Base-by-base conservation (phyloP, 1,139 yeast species). In the Kurtzmaniella quercitrusa region DNA sequence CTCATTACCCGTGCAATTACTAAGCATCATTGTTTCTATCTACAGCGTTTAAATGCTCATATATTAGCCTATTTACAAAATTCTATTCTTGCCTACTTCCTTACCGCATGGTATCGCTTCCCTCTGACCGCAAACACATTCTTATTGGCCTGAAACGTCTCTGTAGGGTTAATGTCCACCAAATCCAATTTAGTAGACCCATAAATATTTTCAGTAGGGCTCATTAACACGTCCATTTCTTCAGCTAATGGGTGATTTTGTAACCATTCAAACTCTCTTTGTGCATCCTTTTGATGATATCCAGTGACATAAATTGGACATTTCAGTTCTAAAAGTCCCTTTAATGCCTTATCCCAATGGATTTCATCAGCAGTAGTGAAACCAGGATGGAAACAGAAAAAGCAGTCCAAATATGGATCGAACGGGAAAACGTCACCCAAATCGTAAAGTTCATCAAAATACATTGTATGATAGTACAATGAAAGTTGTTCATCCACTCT, bases 361-460 rank as follows among this genome's bases (percentile, higher is more conserved):
- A 79, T 74, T 41, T 86, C 79, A 59, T 89, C 96, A 11, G 89
- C 87, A 16, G 95, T 86, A 23, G 89, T 85, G 62, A 90, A 79
- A 38, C 96, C 96, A 2, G 98, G 98, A 63, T 93, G 98, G 85
- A 91, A 93, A 43, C 88, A 71, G 75, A 89, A 90, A 68, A 93
- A 93, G 25, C 82, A 80, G 62, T 93, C 98, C 62, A 88, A 77
- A 64, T 91, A 93, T 37, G 99, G 98, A 63, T 93, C 98, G 62
- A 91, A 93, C 14, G 98, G 98, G 82, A 90, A 89, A 61, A 93
- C 85, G 65, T 91, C 97, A 55, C 93, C 95, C 46, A 87, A 84
- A 54, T 89, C 89, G 64, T 93, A 95, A 47, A 86, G 74, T 42
- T 86, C 93, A 59, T 90, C 90, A 80, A 93, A 93, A 63, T 85